These are phyloP conservation scores for Cyclotella distinguenda DNA, from an alignment of 108 stramenopile genomes.

Conservation along the genomic window DNA sequence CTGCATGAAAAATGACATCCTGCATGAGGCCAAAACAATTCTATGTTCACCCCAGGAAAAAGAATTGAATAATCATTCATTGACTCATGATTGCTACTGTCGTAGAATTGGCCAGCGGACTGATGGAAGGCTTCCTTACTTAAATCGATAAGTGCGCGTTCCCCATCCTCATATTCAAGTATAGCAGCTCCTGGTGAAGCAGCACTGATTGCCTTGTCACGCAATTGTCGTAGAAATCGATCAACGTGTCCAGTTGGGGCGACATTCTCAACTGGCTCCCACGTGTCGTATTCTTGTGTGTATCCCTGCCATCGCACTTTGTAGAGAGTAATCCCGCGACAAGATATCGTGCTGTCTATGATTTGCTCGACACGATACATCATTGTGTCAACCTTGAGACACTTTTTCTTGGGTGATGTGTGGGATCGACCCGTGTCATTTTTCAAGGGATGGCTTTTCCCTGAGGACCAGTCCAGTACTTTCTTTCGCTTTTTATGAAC, in stretches of 20 bases:
- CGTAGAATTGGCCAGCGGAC: neutral
- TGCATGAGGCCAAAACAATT: constrained; percentile 14
- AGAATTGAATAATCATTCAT: constrained; percentile 2
- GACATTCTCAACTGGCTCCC: constrained; percentile 10
- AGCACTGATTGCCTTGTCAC: neutral
- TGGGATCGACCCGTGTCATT: no score
- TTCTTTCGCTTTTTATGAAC: no score
- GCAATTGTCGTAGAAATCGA: neutral
- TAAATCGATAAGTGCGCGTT: constrained; percentile 9
- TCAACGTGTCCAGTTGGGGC: constrained; percentile 10
- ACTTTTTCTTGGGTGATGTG: neutral
- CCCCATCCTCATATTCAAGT: constrained; percentile 12
- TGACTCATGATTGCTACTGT: neutral
- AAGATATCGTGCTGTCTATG: neutral
- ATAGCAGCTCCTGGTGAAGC: constrained; percentile 5
- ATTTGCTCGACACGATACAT: constrained; percentile 1
- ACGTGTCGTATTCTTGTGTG: neutral
- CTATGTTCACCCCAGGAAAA: neutral
- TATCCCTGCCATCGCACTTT: constrained; percentile 13
- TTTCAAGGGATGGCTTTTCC: no score
- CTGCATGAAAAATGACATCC: neutral
- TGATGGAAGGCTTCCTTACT: constrained; percentile 1
- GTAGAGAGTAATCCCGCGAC: neutral
- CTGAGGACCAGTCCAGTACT: no score
- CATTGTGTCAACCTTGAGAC: no score